Base-by-base conservation (phyloP, 73 alveolate species). In the Paramecium sexaurelia region DNA sequence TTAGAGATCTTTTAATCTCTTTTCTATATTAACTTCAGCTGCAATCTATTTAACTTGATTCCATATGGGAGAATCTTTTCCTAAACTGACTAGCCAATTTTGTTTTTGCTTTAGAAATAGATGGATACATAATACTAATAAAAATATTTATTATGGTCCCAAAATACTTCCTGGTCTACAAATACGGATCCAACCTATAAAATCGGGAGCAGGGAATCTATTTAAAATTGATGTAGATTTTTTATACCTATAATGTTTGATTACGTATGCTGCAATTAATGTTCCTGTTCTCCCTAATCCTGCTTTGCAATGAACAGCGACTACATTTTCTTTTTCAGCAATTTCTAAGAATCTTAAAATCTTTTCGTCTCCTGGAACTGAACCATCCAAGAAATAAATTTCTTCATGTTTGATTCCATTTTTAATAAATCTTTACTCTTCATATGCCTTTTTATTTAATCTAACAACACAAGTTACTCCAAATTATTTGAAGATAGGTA, bases 271-370 rank as follows among this genome's bases (percentile, higher is more conserved):
- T 33, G 98, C 98, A 69, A 98, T 97, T 85, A 98, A 85, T 37
- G 99, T 93, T 17, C 99, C 99, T 39, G 99, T 98, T 84, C 99
- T 92, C 10, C 99, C 99, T 10, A 98, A 93, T 15, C 99, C 99
- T 26, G 99, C 99, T 85, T 97, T 94, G 87, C 99, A 98, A 91
- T 98, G 99, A 20, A 98, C 97, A 66, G 99, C 99, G 11, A 98
- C 96, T 3, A 95, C 99, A 83, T 94, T 88, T 41, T 94, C 98
- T 27, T 92, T 93, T 75, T 97, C 99, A 19, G 92, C 96, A 36
- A 98, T 94, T 55, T 95, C 97, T 5, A 97, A 68, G 93, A 97
- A 97, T 86, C 89, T 20, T 10, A 93, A 94, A 26, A 97, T 95
- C 24, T 97, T 95, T 27, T 96, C 97, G 43, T 93, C 98, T 56